These are phyloP conservation scores for Epichloe sibirici DNA, from an alignment of 2,329 filamentous ascomycete genomes.

Conservation along the genomic window DNA sequence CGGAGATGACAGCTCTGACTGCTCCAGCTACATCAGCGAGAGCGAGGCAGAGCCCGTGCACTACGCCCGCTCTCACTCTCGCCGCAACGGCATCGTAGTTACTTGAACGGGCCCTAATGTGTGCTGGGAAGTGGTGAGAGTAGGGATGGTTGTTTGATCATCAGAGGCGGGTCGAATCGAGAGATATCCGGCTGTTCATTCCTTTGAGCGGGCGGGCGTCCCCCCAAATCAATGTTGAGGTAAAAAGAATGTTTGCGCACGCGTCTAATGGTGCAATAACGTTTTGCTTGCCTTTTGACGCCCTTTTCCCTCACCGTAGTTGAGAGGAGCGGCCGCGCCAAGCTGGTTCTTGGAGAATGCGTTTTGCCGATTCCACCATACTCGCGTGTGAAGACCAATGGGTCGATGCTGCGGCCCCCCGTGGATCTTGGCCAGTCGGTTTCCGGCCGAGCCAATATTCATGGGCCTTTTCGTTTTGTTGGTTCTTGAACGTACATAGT, in stretches of 20 bases:
- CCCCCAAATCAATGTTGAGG: conserved; percentile 16
- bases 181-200: conserved; percentile 24
- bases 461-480: conserved; percentile 20
- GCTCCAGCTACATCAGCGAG: conserved; percentile 53
- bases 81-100: conserved; percentile 54
- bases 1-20: conserved; percentile 55
- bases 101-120: conserved; percentile 17
- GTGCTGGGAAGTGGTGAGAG: not conserved
- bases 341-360: conserved; percentile 31
- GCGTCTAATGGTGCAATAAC: not conserved
- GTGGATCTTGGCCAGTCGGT: conserved; percentile 12
- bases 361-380: conserved; percentile 7
- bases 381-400: conserved; percentile 24
- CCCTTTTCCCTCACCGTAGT: conserved; percentile 16
- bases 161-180: conserved; percentile 12
- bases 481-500: conserved; percentile 16
- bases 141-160: conserved; percentile 1
- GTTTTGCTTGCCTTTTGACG: conserved; percentile 10
- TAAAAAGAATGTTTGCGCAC: conserved; percentile 2
- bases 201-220: conserved; percentile 17
- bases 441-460: conserved; percentile 12
- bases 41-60: conserved; percentile 39
- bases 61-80: conserved; percentile 37
- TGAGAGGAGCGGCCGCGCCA: conserved; percentile 20
- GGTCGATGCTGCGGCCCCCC: conserved; percentile 44